Evolutionary conservation across 148 eudicot genomes (phyloP).

Genomic region (Rhododendron molle): DNA sequence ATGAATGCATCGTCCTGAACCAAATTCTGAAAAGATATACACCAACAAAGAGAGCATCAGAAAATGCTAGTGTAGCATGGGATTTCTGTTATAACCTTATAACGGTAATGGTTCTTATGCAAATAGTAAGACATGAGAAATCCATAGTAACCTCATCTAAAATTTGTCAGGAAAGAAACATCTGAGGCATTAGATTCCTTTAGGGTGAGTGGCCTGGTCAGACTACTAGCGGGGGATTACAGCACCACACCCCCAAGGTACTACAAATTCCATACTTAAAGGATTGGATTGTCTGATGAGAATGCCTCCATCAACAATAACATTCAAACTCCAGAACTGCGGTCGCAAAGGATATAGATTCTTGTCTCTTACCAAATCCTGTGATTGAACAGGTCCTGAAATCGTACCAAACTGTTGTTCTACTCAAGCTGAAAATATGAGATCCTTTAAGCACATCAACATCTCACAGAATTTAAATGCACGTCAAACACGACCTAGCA

Average conservation of each 20-base stretch:
- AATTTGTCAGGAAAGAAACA: background rate
- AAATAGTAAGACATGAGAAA: background rate
- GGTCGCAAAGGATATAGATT: background rate
- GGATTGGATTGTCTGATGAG: background rate
- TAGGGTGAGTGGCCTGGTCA: background rate
- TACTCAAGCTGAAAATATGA: background rate
- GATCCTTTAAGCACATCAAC: background rate
- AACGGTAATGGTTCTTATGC: background rate
- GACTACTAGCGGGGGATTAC: background rate
- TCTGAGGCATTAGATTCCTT: background rate
- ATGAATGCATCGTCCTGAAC: slow-evolving; percentile 3
- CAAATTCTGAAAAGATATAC: slow-evolving; percentile 1
- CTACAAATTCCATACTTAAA: background rate
- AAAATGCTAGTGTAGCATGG: background rate
- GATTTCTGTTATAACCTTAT: background rate
- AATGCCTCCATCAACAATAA: background rate
- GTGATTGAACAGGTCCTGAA: background rate
- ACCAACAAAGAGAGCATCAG: slow-evolving; percentile 4
- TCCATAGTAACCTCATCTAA: background rate
- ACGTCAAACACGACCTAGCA: background rate
- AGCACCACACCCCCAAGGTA: background rate
- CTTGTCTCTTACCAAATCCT: background rate
- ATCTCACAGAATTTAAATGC: background rate
- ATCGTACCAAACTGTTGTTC: background rate
- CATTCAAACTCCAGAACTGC: background rate